Conservation (phyloP, 177 flowering plant genomes). For the Tripterygium wilfordii region DNA sequence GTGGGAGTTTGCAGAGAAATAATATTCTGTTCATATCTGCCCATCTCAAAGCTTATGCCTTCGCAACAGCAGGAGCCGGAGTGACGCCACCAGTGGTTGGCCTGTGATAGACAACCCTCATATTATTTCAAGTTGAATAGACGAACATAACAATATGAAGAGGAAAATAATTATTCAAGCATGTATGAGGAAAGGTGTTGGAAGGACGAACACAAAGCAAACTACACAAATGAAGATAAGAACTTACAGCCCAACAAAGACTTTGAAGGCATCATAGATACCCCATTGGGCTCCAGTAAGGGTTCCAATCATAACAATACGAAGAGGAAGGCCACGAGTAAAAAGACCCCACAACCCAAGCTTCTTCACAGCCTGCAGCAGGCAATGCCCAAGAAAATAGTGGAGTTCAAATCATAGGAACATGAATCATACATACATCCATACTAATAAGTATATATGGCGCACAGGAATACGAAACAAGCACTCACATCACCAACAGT, state of each 20-base stretch:
- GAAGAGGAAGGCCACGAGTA: constrained; percentile 89
- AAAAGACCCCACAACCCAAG: constrained; percentile 74
- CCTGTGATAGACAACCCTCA: constrained; percentile 31
- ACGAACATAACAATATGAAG: background rate
- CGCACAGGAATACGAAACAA: background rate
- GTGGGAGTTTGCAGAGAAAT: too few species aligned
- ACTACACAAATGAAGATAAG: too few species aligned
- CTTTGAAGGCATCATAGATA: constrained; percentile 79
- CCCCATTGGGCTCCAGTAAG: constrained; percentile 88
- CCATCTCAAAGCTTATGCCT: constrained; percentile 9
- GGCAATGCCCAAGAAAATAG: background rate
- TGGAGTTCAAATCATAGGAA: background rate
- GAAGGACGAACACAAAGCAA: too few species aligned
- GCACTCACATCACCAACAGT: constrained; percentile 73
- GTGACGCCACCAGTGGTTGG: constrained; percentile 74
- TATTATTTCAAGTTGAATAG: too few species aligned
- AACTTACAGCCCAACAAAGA: constrained; percentile 86
- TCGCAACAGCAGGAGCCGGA: constrained; percentile 32
- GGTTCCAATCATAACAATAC: constrained; percentile 85
- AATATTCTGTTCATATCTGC: too few species aligned
- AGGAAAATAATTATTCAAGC: constrained; percentile 1
- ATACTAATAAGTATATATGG: background rate
- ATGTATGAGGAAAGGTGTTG: too few species aligned
- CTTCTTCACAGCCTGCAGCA: constrained; percentile 71
- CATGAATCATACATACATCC: background rate